A percentile compares a stretch with the other conserved stretches of the same genome.
phyloP scores from a whole-genome alignment of 345 rosid species.

The Cardamine chenopodiifolia region DNA sequence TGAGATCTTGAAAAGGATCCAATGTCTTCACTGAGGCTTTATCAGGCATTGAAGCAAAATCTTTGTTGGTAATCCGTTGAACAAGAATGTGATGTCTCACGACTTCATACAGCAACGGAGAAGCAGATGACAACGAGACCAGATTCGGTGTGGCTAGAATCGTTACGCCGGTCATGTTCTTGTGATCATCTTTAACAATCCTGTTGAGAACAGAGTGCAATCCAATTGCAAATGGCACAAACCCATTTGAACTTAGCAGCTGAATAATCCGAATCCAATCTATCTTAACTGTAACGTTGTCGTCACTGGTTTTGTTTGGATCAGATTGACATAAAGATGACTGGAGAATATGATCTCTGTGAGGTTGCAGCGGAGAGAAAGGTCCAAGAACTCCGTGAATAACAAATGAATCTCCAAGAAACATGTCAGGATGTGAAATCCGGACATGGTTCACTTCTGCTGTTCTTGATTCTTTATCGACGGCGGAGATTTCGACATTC shows the following conservation, averaged over 20 bases:
- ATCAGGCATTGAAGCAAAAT: conserved; percentile 54
- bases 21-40: conserved; percentile 52
- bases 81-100: conserved; percentile 62
- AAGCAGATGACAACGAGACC: conserved; percentile 51
- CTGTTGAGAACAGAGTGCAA: conserved; percentile 66
- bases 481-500: conserved; percentile 55
- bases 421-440: conserved; percentile 67
- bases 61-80: conserved; percentile 45
- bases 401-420: conserved; percentile 60
- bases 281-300: conserved; percentile 27
- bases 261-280: conserved; percentile 67
- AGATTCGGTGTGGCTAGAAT: conserved; percentile 66
- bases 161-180: conserved; percentile 54
- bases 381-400: conserved; percentile 76
- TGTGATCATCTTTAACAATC: conserved; percentile 49
- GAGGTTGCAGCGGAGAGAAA: conserved; percentile 47
- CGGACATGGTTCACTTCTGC: conserved; percentile 60
- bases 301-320: conserved; percentile 34
- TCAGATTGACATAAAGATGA: conserved; percentile 42
- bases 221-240: conserved; percentile 71
- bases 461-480: conserved; percentile 40
- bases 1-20: conserved; percentile 49
- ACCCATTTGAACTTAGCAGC: conserved; percentile 66
- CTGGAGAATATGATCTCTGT: background rate
- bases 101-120: conserved; percentile 54